phyloP scores from a whole-genome alignment of 108 stramenopile genomes.

The Cyclotella sp. region DNA sequence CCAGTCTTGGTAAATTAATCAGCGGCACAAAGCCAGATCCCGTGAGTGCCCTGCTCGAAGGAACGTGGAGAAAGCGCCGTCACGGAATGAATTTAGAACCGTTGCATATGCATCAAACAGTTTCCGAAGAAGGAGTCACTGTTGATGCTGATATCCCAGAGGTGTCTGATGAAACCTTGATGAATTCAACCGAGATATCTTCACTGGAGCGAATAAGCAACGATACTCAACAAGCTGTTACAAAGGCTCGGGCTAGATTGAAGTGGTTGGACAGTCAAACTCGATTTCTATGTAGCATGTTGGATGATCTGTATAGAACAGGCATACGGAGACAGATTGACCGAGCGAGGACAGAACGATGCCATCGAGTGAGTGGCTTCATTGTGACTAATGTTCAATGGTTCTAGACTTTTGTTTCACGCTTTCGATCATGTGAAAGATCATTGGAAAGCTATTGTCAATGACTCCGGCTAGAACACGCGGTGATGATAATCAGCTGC shows the following conservation, averaged over 20 bases:
- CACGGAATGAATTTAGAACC: constrained; percentile 50
- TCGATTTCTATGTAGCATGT: constrained; percentile 34
- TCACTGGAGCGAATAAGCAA: neutral
- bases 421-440: neutral
- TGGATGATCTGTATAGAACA: constrained; percentile 38
- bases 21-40: neutral
- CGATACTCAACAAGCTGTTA: neutral
- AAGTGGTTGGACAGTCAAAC: constrained; percentile 35
- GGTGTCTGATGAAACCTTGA: neutral
- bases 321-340: constrained; percentile 38
- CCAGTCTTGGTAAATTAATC: neutral
- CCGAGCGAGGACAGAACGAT: constrained; percentile 26
- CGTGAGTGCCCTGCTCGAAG: constrained; percentile 6
- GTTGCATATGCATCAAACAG: neutral
- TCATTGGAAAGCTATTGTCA: constrained; percentile 32
- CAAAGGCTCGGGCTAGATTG: constrained; percentile 11
- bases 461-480: constrained; percentile 20
- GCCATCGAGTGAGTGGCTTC: constrained; percentile 42
- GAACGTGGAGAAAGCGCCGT: constrained; percentile 32
- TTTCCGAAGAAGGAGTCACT: neutral
- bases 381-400: neutral
- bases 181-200: neutral
- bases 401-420: neutral
- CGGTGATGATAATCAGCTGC: neutral
- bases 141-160: neutral